Evolutionary conservation across 805 yeast genomes (phyloP).

Genomic region (Yamadazyma akitaensis): DNA sequence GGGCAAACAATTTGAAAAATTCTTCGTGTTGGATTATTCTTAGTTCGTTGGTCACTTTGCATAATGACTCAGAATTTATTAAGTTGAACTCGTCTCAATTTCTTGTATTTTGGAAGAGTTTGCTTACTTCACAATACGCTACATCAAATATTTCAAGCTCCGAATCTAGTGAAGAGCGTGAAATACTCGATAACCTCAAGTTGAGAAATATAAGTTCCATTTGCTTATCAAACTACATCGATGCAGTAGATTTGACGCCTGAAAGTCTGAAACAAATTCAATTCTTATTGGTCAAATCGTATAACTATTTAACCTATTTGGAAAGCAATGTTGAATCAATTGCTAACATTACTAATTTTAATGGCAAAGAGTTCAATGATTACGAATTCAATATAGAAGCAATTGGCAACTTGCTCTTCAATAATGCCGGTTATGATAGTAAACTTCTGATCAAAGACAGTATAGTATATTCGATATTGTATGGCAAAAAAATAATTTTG

Average conservation of each 20-base stretch:
- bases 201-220: conserved; percentile 36
- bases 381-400: conserved; percentile 26
- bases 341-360: conserved; percentile 33
- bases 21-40: conserved; percentile 42
- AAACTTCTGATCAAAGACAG: conserved; percentile 23
- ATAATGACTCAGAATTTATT: conserved; percentile 41
- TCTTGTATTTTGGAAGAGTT: conserved; percentile 42
- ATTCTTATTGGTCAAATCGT: conserved; percentile 38
- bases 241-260: conserved; percentile 35
- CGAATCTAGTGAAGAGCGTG: conserved; percentile 21
- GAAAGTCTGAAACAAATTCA: conserved; percentile 41
- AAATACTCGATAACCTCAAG: conserved; percentile 33
- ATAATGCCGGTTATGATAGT: conserved; percentile 20
- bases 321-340: conserved; percentile 34
- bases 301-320: conserved; percentile 37
- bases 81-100: conserved; percentile 43
- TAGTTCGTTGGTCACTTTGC: conserved; percentile 37
- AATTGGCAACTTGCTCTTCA: conserved; percentile 27
- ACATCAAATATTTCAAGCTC: conserved; percentile 19
- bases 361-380: conserved; percentile 25
- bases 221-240: conserved; percentile 38
- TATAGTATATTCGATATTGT: conserved; percentile 31
- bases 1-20: conserved; percentile 22
- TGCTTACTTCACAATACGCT: conserved; percentile 41
- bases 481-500: conserved; percentile 35